These are phyloP conservation scores for Verbascum thapsus DNA, from an alignment of 257 asterid genomes.

Conservation along the genomic window DNA sequence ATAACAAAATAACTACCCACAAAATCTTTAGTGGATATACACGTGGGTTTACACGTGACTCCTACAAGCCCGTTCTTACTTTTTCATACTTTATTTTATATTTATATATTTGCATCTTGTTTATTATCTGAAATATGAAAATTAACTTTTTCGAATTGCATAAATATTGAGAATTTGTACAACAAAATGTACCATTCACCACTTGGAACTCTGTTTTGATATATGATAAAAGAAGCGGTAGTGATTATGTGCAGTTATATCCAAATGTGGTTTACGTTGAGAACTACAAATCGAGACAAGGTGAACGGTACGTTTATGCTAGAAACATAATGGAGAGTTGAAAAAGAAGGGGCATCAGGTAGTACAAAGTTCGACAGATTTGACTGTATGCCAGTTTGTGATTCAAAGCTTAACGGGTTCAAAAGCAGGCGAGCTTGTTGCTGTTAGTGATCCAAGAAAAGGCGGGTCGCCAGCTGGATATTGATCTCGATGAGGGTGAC, in stretches of 20 bases:
- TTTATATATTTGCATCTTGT: too few species aligned
- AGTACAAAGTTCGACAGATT: neutral
- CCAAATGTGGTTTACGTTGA: slow-evolving; percentile 27
- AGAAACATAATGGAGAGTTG: neutral
- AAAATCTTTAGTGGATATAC: too few species aligned
- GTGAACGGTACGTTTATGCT: neutral
- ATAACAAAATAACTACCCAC: too few species aligned
- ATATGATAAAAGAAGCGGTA: too few species aligned
- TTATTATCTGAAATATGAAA: too few species aligned
- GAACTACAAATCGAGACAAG: neutral
- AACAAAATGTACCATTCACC: too few species aligned
- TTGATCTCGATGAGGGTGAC: slow-evolving; percentile 15
- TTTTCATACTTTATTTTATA: too few species aligned
- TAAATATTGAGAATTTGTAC: too few species aligned
- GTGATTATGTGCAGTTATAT: slow-evolving; percentile 18
- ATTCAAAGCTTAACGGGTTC: slow-evolving; percentile 19
- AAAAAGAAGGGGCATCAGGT: slow-evolving; percentile 24
- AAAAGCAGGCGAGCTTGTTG: slow-evolving; percentile 23
- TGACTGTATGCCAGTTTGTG: slow-evolving; percentile 28
- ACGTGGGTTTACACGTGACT: too few species aligned
- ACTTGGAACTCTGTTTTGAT: too few species aligned
- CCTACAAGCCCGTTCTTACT: too few species aligned
- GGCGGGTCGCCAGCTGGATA: slow-evolving; percentile 27
- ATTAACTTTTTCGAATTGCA: too few species aligned
- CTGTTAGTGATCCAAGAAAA: slow-evolving; percentile 34